A percentile compares a stretch with the other conserved stretches of the same genome.
Conservation (phyloP, 2,329 filamentous ascomycete species). For the Colletotrichum zoysiae region DNA sequence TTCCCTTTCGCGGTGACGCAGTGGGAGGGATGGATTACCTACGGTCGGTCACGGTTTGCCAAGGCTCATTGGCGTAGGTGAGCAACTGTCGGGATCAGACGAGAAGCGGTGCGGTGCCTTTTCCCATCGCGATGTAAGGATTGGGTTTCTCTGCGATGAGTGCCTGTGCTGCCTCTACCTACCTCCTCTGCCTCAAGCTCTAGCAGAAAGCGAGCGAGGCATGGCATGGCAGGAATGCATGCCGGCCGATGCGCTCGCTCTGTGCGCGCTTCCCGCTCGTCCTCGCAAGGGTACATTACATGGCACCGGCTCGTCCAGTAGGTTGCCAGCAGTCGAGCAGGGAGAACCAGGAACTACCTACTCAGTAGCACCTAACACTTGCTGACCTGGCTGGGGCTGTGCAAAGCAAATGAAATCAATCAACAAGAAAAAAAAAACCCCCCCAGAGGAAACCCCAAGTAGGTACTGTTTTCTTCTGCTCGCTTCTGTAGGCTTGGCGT, state of each 20-base stretch:
- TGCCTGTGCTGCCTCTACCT: neutral
- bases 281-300: slow-evolving; percentile 1
- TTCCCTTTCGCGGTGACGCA: slow-evolving; percentile 6
- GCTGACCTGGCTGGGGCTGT: slow-evolving; percentile 34
- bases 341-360: neutral
- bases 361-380: neutral
- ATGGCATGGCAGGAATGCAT: neutral
- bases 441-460: neutral
- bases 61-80: slow-evolving; percentile 9
- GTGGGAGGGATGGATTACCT: neutral
- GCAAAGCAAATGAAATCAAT: slow-evolving; percentile 13
- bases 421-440: neutral
- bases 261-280: too few relatives aligned
- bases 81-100: slow-evolving; percentile 12
- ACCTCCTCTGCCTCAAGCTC: neutral
- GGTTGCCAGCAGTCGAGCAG: neutral
- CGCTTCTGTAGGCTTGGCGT: slow-evolving; percentile 32
- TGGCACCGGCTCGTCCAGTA: slow-evolving; percentile 16
- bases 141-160: neutral
- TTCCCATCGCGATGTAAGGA: neutral
- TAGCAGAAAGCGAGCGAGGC: neutral
- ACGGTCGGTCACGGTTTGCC: slow-evolving; percentile 1
- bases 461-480: neutral
- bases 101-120: neutral
- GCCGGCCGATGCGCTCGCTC: too few relatives aligned